Evolutionary conservation across 176 grass and related monocot genomes (phyloP).

Genomic region (Zea mays): Zm-B73-REFERENCE-NAM-5.0 NC_050100.1:192957001-192957500

Average conservation of each 20-base stretch:
- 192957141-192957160: neutral
- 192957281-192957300: neutral
- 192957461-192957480: neutral
- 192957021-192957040: too few relatives aligned
- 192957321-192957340: neutral
- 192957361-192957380: neutral
- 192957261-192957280: neutral
- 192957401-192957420: neutral
- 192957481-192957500: conserved; percentile 23
- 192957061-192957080: too few relatives aligned
- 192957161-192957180: neutral
- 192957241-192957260: too few relatives aligned
- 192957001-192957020: too few relatives aligned
- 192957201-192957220: neutral
- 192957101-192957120: too few relatives aligned
- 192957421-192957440: neutral
- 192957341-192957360: neutral
- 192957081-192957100: too few relatives aligned
- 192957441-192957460: conserved; percentile 33
- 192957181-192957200: neutral
- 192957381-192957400: too few relatives aligned
- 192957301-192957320: conserved; percentile 5
- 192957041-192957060: too few relatives aligned
- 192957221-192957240: neutral
- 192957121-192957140: neutral